Percentiles rank a stretch among this genome's conserved stretches.
Evolutionary conservation across 305 asterid species (phyloP).

Genomic region (Fraxinus sp.): DNA sequence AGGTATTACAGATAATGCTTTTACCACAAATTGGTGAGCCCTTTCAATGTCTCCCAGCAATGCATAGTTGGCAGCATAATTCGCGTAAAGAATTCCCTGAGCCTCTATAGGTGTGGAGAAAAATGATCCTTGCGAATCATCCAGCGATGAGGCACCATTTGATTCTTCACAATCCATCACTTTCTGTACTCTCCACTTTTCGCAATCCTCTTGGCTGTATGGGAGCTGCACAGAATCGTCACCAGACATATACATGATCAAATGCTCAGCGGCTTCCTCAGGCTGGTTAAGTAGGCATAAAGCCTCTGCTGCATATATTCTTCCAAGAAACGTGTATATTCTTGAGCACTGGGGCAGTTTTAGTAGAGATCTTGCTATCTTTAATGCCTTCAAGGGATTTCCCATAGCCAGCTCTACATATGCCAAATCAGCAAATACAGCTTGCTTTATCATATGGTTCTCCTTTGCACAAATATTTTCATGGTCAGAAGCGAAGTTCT

Average conservation of each 20-base stretch:
- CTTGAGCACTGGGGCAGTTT: slow-evolving; percentile 56
- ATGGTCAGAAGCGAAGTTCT: slow-evolving; percentile 46
- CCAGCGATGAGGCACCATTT: slow-evolving; percentile 32
- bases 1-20: slow-evolving; percentile 55
- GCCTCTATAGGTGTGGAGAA: slow-evolving; percentile 80
- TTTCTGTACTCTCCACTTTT: slow-evolving; percentile 62
- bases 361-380: slow-evolving; percentile 56
- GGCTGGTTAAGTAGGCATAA: slow-evolving; percentile 73
- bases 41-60: slow-evolving; percentile 61
- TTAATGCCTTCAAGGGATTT: slow-evolving; percentile 69
- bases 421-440: slow-evolving; percentile 77
- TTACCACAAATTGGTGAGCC: slow-evolving; percentile 48
- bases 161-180: slow-evolving; percentile 56
- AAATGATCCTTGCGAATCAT: slow-evolving; percentile 40
- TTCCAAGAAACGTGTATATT: slow-evolving; percentile 62
- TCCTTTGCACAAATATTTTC: slow-evolving; percentile 51
- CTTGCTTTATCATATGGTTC: slow-evolving; percentile 70
- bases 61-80: slow-evolving; percentile 66
- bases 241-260: slow-evolving; percentile 49
- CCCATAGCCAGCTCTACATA: slow-evolving; percentile 75
- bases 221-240: slow-evolving; percentile 57
- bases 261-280: slow-evolving; percentile 71
- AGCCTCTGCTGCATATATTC: slow-evolving; percentile 81
- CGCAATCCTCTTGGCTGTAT: slow-evolving; percentile 65
- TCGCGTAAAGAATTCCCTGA: slow-evolving; percentile 62